Percentiles rank a stretch among this genome's conserved stretches.
Conservation (phyloP, 2,329 filamentous ascomycete species). For the Stemphylium beticola region DNA sequence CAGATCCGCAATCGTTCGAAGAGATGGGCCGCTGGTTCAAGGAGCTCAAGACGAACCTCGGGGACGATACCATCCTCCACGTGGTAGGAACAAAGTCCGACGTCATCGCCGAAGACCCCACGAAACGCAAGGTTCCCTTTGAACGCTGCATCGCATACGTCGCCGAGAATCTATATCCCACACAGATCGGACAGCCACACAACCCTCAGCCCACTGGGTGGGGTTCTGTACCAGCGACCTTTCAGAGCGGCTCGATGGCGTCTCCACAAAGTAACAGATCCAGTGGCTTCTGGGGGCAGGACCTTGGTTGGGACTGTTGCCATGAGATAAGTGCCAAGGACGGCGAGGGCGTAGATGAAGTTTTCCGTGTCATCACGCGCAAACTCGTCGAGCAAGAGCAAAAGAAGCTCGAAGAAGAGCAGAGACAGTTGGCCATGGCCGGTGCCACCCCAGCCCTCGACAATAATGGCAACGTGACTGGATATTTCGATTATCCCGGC, state of each 20-base stretch:
- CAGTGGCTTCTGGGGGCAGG: constrained; percentile 86
- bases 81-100: constrained; percentile 85
- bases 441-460: constrained; percentile 54
- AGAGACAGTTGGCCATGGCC: constrained; percentile 51
- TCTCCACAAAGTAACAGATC: constrained; percentile 60
- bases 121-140: constrained; percentile 82
- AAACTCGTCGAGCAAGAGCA: constrained; percentile 79
- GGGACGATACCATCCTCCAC: constrained; percentile 81
- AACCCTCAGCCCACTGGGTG: constrained; percentile 29
- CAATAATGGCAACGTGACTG: constrained; percentile 40
- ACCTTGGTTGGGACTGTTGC: constrained; percentile 94
- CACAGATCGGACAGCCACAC: constrained; percentile 49
- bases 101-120: constrained; percentile 83
- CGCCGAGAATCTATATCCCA: constrained; percentile 84
- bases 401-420: constrained; percentile 59
- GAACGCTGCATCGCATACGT: constrained; percentile 96
- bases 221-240: constrained; percentile 45
- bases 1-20: constrained; percentile 80
- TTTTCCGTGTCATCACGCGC: constrained; percentile 87
- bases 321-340: constrained; percentile 96
- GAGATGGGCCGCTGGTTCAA: constrained; percentile 93
- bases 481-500: constrained; percentile 58
- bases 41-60: constrained; percentile 80
- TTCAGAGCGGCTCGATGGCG: constrained; percentile 50
- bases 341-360: constrained; percentile 94